Conservation (phyloP, 805 yeast species). For the Sugiyamaella valdiviana region DNA sequence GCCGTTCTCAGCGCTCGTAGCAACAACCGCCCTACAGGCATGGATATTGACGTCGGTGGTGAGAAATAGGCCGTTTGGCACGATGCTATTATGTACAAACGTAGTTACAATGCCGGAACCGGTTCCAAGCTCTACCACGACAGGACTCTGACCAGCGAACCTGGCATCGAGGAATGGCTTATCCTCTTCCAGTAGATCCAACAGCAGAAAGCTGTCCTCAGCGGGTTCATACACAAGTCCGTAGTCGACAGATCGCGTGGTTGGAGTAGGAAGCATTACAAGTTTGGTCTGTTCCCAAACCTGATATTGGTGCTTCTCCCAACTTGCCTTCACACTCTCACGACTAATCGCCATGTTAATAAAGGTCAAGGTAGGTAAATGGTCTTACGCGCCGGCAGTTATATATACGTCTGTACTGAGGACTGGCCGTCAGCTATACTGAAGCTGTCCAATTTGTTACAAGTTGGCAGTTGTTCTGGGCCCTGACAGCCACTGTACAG, state of each 20-base stretch:
- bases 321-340: background rate
- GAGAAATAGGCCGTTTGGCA: constrained; percentile 43
- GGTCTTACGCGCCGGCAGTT: too few relatives aligned
- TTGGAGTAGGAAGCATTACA: constrained; percentile 77
- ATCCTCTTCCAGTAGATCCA: constrained; percentile 74
- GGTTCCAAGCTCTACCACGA: constrained; percentile 79
- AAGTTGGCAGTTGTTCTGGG: too few relatives aligned
- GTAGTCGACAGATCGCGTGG: constrained; percentile 47
- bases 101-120: constrained; percentile 89
- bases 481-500: too few relatives aligned
- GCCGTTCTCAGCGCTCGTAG: constrained; percentile 37
- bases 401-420: too few relatives aligned
- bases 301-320: background rate
- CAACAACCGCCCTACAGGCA: constrained; percentile 53
- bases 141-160: constrained; percentile 1
- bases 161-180: constrained; percentile 29
- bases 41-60: constrained; percentile 79
- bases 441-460: too few relatives aligned
- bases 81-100: constrained; percentile 55
- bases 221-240: constrained; percentile 89
- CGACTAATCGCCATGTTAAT: constrained; percentile 44
- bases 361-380: constrained; percentile 49
- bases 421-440: too few relatives aligned
- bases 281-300: background rate
- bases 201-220: constrained; percentile 80